These are phyloP conservation scores for Moricandia moricandioides DNA, from an alignment of 345 rosid genomes.

Conservation along the genomic window DNA sequence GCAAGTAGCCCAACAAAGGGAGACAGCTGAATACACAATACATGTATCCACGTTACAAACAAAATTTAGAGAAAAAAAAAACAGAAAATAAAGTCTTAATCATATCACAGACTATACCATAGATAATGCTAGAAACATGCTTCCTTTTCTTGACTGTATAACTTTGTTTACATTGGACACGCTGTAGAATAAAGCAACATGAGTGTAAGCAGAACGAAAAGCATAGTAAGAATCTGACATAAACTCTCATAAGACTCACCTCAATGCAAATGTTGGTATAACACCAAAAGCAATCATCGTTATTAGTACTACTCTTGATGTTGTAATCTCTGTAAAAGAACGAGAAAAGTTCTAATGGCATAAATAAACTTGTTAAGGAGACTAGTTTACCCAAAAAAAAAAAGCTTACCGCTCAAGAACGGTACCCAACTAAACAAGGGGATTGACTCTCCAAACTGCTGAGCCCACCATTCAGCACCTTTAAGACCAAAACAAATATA, in stretches of 20 bases:
- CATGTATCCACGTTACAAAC: background rate
- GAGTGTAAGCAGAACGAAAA: slow-evolving; percentile 11
- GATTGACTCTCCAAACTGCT: slow-evolving; percentile 58
- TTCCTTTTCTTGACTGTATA: slow-evolving; percentile 79
- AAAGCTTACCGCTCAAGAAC: slow-evolving; percentile 53
- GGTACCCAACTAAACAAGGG: slow-evolving; percentile 87
- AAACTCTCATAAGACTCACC: slow-evolving; percentile 49
- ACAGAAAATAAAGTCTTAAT: background rate
- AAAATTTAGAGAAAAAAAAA: background rate
- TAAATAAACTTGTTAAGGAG: background rate
- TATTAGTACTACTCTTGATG: slow-evolving; percentile 54
- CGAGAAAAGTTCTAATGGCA: background rate
- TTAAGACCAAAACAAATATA: slow-evolving; percentile 29
- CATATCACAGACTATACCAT: slow-evolving; percentile 53
- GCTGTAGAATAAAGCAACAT: slow-evolving; percentile 44
- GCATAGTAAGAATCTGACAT: background rate
- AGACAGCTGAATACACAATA: slow-evolving; percentile 58
- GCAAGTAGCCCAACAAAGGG: slow-evolving; percentile 73
- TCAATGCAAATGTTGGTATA: slow-evolving; percentile 70
- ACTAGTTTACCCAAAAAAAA: background rate
- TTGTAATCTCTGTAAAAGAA: slow-evolving; percentile 51
- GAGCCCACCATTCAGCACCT: slow-evolving; percentile 99
- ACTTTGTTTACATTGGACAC: slow-evolving; percentile 76
- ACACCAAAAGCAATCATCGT: slow-evolving; percentile 68
- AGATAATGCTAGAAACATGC: slow-evolving; percentile 81